Percentiles rank a stretch among this genome's conserved stretches.
Conservation (phyloP, 192 early-diverging fungal genomes). For the Podila verticillata region DNA sequence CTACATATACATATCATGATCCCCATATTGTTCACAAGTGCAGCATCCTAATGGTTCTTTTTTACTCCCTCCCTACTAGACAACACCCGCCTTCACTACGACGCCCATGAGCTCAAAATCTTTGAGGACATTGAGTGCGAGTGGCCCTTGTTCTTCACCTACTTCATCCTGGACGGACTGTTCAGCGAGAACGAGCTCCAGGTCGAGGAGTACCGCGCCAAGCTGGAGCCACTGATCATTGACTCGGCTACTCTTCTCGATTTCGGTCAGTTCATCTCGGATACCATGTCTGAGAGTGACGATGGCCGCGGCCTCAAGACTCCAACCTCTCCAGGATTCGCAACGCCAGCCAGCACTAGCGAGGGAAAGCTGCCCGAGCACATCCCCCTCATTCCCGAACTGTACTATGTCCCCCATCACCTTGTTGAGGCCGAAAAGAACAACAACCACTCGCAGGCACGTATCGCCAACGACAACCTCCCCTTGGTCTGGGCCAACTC, state of each 20-base stretch:
- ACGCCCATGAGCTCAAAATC: conserved; percentile 80
- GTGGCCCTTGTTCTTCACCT: conserved; percentile 92
- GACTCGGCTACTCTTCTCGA: conserved; percentile 69
- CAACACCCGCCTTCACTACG: conserved; percentile 79
- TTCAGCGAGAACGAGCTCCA: conserved; percentile 74
- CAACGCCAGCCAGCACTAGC: conserved; percentile 20
- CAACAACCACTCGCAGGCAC: conserved; percentile 72
- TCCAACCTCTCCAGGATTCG: conserved; percentile 48
- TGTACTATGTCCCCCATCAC: conserved; percentile 86
- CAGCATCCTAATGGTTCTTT: not conserved
- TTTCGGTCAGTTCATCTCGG: conserved; percentile 55
- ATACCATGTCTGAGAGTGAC: conserved; percentile 43
- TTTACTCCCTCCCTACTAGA: conserved; percentile 44
- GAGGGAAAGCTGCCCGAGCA: conserved; percentile 50
- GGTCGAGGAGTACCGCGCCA: conserved; percentile 75
- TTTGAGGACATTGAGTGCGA: conserved; percentile 90
- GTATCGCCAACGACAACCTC: conserved; percentile 86
- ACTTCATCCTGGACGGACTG: conserved; percentile 83
- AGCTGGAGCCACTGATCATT: conserved; percentile 74
- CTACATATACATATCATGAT: not conserved
- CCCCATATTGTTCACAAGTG: not conserved
- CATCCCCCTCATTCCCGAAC: conserved; percentile 70
- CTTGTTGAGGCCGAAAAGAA: conserved; percentile 74
- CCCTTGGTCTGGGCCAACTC: conserved; percentile 91
- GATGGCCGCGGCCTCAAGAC: conserved; percentile 33